Evolutionary conservation across 768 basidiomycete genomes (phyloP).

Genomic region (Russula sp.): DNA sequence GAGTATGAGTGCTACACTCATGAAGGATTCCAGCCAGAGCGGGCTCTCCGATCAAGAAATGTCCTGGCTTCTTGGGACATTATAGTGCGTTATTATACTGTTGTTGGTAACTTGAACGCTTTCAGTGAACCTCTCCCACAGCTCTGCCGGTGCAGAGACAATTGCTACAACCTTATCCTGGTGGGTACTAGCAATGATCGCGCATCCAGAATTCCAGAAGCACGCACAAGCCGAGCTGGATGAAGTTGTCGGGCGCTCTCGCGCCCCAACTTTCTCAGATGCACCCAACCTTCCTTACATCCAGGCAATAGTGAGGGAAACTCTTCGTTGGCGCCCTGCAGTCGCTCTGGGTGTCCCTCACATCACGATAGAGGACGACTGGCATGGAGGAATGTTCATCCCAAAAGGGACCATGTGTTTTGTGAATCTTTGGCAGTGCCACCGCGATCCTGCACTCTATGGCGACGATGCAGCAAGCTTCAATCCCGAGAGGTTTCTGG

Average conservation of each 20-base stretch:
- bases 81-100: constrained; percentile 4
- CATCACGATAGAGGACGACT: constrained; percentile 26
- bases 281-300: constrained; percentile 3
- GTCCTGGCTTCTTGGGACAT: constrained; percentile 15
- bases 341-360: not conserved
- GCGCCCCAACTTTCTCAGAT: constrained; percentile 1
- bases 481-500: constrained; percentile 23
- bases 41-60: too few species aligned
- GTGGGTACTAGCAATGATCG: constrained; percentile 19
- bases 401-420: constrained; percentile 34
- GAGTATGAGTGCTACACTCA: too few species aligned
- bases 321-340: constrained; percentile 5
- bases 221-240: constrained; percentile 13
- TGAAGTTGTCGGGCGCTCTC: constrained; percentile 9
- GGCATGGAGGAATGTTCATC: constrained; percentile 26
- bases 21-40: too few species aligned
- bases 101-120: not conserved
- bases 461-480: constrained; percentile 21
- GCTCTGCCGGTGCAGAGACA: not conserved
- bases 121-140: not conserved
- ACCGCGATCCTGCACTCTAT: constrained; percentile 3
- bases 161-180: constrained; percentile 7
- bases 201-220: constrained; percentile 17
- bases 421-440: constrained; percentile 23
- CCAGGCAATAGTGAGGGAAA: constrained; percentile 4